Conservation (phyloP, 192 early-diverging fungal genomes). For the Coemansia sp. region DNA sequence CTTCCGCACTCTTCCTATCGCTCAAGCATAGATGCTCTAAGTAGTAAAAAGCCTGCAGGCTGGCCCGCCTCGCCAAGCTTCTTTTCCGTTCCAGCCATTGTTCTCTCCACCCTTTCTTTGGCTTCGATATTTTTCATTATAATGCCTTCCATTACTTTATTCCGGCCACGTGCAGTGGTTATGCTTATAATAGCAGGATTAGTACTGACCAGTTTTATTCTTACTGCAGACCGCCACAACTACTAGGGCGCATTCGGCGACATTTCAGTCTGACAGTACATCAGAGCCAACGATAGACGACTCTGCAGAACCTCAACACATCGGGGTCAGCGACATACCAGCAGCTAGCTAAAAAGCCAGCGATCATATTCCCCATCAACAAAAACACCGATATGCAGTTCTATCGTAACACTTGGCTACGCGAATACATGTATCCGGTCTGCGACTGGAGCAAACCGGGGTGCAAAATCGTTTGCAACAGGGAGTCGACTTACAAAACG, state of each 20-base stretch:
- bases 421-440: slow-evolving; percentile 41
- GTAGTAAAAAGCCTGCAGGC: neutral
- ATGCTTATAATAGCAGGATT: slow-evolving; percentile 19
- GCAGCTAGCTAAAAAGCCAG: slow-evolving; percentile 23
- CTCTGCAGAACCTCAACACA: too few species aligned
- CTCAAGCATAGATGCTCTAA: neutral
- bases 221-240: slow-evolving; percentile 19
- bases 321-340: slow-evolving; percentile 3
- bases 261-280: neutral
- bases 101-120: neutral
- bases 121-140: neutral
- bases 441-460: slow-evolving; percentile 42
- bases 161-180: slow-evolving; percentile 12
- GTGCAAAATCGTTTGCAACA: slow-evolving; percentile 48
- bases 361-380: slow-evolving; percentile 47
- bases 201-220: slow-evolving; percentile 19
- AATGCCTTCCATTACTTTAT: slow-evolving; percentile 5
- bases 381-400: slow-evolving; percentile 54
- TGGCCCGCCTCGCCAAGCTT: neutral
- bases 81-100: neutral
- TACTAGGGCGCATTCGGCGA: slow-evolving; percentile 26
- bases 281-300: neutral
- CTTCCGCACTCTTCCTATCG: neutral
- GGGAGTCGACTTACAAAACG: slow-evolving; percentile 30
- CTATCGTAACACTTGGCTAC: slow-evolving; percentile 48